Conservation (phyloP, 2,329 filamentous ascomycete species). For the Hypoxylon sp. region DNA sequence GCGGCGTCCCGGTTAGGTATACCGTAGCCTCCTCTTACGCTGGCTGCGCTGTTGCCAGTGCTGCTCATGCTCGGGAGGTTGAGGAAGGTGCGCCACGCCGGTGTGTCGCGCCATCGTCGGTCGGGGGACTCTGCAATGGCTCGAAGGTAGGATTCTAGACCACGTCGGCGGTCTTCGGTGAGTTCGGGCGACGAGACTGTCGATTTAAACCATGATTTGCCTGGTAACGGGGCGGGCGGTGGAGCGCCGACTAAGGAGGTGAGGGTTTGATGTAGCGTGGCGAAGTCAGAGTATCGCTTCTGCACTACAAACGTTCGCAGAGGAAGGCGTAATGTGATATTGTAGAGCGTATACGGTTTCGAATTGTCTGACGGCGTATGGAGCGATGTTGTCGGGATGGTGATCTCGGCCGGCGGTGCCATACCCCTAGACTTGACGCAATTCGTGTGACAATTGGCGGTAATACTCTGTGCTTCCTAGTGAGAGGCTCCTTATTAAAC, state of each 20-base stretch:
- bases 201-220: conserved; percentile 81
- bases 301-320: conserved; percentile 80
- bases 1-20: conserved; percentile 52
- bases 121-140: conserved; percentile 80
- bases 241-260: conserved; percentile 69
- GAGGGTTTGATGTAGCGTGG: conserved; percentile 73
- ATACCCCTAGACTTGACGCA: conserved; percentile 55
- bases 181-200: conserved; percentile 77
- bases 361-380: conserved; percentile 61
- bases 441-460: conserved; percentile 4
- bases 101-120: conserved; percentile 79
- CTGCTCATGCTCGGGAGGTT: conserved; percentile 70
- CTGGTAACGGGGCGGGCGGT: conserved; percentile 76
- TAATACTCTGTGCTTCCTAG: neutral
- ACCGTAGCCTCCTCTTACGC: conserved; percentile 58
- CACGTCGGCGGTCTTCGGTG: conserved; percentile 76
- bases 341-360: conserved; percentile 82
- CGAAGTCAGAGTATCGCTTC: conserved; percentile 88
- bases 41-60: conserved; percentile 62
- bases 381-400: conserved; percentile 74
- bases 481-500: neutral
- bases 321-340: conserved; percentile 81
- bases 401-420: conserved; percentile 75
- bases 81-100: conserved; percentile 79
- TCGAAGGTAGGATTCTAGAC: conserved; percentile 78